phyloP scores from a whole-genome alignment of 805 yeast genomes.

The Candida manassasensis region DNA sequence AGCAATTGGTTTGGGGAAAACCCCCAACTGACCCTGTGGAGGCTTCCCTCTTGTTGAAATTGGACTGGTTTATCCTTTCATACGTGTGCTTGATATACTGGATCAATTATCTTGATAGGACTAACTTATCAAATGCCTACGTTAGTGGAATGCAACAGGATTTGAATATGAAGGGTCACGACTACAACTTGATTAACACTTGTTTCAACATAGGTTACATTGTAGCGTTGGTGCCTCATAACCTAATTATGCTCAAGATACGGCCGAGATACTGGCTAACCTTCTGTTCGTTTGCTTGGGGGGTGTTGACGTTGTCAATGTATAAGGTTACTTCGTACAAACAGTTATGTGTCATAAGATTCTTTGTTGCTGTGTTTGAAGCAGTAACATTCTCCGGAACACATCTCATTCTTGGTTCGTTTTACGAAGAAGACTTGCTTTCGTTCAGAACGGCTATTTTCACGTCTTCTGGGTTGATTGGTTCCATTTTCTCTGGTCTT shows the following conservation, averaged over 20 bases:
- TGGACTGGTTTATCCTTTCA: slow-evolving; percentile 40
- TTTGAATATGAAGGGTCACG: slow-evolving; percentile 41
- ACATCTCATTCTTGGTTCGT: slow-evolving; percentile 50
- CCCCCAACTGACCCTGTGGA: slow-evolving; percentile 28
- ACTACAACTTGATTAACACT: slow-evolving; percentile 49
- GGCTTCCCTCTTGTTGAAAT: slow-evolving; percentile 26
- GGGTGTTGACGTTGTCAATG: slow-evolving; percentile 47
- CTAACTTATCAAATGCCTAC: slow-evolving; percentile 42
- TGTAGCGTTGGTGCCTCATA: slow-evolving; percentile 59
- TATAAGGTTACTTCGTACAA: slow-evolving; percentile 42
- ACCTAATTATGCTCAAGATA: slow-evolving; percentile 45
- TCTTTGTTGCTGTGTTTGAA: slow-evolving; percentile 59
- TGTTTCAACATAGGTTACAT: slow-evolving; percentile 59
- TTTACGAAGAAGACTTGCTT: slow-evolving; percentile 47
- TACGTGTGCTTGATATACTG: slow-evolving; percentile 39
- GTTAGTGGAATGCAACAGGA: slow-evolving; percentile 67
- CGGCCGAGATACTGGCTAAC: slow-evolving; percentile 56
- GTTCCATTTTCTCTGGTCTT: slow-evolving; percentile 52
- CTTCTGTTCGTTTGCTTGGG: slow-evolving; percentile 55
- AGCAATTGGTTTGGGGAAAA: slow-evolving; percentile 26
- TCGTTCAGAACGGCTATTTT: slow-evolving; percentile 51
- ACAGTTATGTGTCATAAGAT: slow-evolving; percentile 54
- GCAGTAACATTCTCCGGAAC: slow-evolving; percentile 53
- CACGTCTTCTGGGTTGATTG: slow-evolving; percentile 50
- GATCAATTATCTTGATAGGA: slow-evolving; percentile 54